Evolutionary conservation across 2,329 filamentous ascomycete species (phyloP).

Genomic region (Diaporthe longicolla): DNA sequence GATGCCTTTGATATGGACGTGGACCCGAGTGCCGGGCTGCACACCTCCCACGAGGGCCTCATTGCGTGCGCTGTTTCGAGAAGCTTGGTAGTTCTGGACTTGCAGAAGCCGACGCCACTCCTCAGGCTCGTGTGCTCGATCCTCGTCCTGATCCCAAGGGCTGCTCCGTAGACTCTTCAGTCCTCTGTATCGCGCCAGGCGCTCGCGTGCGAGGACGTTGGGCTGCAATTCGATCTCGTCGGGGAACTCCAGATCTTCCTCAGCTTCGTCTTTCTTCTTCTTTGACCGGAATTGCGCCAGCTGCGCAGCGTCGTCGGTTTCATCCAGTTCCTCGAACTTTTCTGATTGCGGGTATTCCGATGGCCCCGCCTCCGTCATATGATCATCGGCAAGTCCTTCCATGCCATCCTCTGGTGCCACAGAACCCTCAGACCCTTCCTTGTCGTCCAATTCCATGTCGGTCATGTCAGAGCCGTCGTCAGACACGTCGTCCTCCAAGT

Average conservation of each 20-base stretch:
- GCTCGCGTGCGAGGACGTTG: slow-evolving; percentile 86
- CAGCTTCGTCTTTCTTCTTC: slow-evolving; percentile 83
- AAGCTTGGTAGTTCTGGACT: slow-evolving; percentile 89
- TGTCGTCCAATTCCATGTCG: slow-evolving; percentile 71
- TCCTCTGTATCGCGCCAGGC: slow-evolving; percentile 88
- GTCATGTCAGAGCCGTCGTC: slow-evolving; percentile 89
- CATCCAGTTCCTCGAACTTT: slow-evolving; percentile 88
- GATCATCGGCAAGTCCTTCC: slow-evolving; percentile 76
- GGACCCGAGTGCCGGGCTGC: slow-evolving; percentile 84
- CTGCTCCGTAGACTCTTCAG: slow-evolving; percentile 92
- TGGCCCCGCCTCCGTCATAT: slow-evolving; percentile 82
- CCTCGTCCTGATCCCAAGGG: slow-evolving; percentile 90
- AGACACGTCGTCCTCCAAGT: slow-evolving; percentile 81
- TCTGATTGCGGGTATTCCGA: slow-evolving; percentile 96
- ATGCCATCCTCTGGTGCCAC: slow-evolving; percentile 85
- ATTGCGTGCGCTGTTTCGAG: slow-evolving; percentile 80
- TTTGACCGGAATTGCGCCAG: slow-evolving; percentile 85
- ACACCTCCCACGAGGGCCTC: slow-evolving; percentile 94
- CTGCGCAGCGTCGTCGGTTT: slow-evolving; percentile 83
- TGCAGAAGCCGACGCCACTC: slow-evolving; percentile 90
- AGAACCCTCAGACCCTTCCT: slow-evolving; percentile 67
- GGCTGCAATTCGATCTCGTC: slow-evolving; percentile 97
- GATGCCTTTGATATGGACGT: slow-evolving; percentile 77
- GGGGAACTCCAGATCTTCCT: slow-evolving; percentile 95
- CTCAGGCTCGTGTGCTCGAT: slow-evolving; percentile 87